phyloP scores from a whole-genome alignment of 768 basidiomycete species.

The Mycena metata region DNA sequence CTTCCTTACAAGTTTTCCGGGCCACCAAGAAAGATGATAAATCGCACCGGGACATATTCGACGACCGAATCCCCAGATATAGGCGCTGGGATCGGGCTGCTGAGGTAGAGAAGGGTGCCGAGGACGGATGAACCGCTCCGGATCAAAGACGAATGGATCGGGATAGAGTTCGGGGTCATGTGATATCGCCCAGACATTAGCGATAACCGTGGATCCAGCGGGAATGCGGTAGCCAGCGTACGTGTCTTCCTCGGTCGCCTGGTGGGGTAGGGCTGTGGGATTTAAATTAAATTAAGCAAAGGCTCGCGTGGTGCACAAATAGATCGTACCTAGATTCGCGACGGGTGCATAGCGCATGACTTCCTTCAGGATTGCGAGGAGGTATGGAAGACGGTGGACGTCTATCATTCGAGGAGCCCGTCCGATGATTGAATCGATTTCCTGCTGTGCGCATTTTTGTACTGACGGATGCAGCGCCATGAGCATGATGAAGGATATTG shows the following conservation, averaged over 20 bases:
- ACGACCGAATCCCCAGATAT: slow-evolving; percentile 51
- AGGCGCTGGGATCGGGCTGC: slow-evolving; percentile 51
- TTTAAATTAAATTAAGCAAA: too few relatives aligned
- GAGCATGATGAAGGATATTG: too few relatives aligned
- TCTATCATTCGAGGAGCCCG: slow-evolving; percentile 50
- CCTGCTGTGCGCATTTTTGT: slow-evolving; percentile 54
- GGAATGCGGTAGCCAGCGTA: slow-evolving; percentile 62
- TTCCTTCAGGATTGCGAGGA: slow-evolving; percentile 56
- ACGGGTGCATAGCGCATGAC: slow-evolving; percentile 57
- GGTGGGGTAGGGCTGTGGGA: slow-evolving; percentile 56
- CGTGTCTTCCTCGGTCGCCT: slow-evolving; percentile 58
- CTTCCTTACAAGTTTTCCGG: too few relatives aligned
- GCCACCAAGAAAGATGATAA: too few relatives aligned
- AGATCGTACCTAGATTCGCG: slow-evolving; percentile 52
- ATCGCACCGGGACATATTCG: slow-evolving; percentile 50
- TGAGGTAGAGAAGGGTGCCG: too few relatives aligned
- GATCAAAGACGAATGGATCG: slow-evolving; percentile 55
- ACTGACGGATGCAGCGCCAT: slow-evolving; percentile 57
- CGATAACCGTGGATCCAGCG: slow-evolving; percentile 58
- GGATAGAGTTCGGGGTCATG: slow-evolving; percentile 58
- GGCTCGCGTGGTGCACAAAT: too few relatives aligned
- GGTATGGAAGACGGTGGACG: slow-evolving; percentile 48
- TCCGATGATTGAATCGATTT: slow-evolving; percentile 56
- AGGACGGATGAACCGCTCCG: slow-evolving; percentile 48
- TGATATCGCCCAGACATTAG: slow-evolving; percentile 63